phyloP scores from a whole-genome alignment of 2,329 filamentous ascomycete genomes.

The Penicillium sp. region DNA sequence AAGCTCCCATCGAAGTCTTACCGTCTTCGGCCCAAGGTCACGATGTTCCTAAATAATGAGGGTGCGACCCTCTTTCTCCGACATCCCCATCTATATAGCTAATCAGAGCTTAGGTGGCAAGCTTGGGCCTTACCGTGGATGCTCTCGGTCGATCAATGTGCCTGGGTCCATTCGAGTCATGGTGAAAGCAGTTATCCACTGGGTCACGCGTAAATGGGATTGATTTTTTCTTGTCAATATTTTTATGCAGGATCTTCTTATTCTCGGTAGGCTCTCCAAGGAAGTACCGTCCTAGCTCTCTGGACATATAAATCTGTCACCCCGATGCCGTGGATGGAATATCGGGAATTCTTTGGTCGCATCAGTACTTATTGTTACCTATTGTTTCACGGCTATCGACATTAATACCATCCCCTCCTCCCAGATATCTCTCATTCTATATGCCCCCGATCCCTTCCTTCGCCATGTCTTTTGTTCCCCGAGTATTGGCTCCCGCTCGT shows the following conservation, averaged over 20 bases:
- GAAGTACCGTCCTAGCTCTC: conserved; percentile 16
- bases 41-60: not conserved
- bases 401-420: not conserved
- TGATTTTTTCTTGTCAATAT: conserved; percentile 10
- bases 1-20: conserved; percentile 14
- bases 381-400: not conserved
- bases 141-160: conserved; percentile 17
- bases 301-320: conserved; percentile 25
- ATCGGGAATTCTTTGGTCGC: not conserved
- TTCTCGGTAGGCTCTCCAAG: conserved; percentile 20
- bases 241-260: conserved; percentile 8
- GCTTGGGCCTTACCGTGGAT: conserved; percentile 26
- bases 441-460: not conserved
- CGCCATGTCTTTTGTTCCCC: conserved; percentile 18
- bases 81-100: no score
- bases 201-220: conserved; percentile 25
- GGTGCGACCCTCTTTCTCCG: conserved; percentile 2
- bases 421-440: not conserved
- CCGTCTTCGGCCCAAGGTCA: conserved; percentile 13
- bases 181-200: conserved; percentile 26
- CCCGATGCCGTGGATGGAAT: conserved; percentile 3
- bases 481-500: conserved; percentile 13
- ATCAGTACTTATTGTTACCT: not conserved
- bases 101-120: conserved; percentile 15
- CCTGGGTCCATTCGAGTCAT: conserved; percentile 29